Conservation (phyloP, 352 stramenopile genomes). For the Phytophthora quininea region DNA sequence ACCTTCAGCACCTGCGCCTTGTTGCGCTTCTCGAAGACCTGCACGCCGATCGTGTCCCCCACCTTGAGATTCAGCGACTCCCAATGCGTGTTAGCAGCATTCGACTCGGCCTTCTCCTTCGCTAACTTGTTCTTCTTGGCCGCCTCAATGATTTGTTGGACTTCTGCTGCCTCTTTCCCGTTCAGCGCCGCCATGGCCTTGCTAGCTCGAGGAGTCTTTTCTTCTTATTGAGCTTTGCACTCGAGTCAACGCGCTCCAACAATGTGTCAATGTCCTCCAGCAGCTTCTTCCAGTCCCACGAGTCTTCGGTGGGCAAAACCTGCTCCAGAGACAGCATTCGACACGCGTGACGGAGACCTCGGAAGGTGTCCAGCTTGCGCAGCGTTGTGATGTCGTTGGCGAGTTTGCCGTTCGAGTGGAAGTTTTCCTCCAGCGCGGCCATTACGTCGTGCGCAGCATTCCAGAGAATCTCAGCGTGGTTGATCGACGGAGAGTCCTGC, state of each 20-base stretch:
- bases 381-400: constrained; percentile 49
- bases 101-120: constrained; percentile 27
- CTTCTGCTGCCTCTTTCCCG: constrained; percentile 32
- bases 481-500: constrained; percentile 89
- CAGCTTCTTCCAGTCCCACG: constrained; percentile 83
- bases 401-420: constrained; percentile 60
- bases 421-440: constrained; percentile 81
- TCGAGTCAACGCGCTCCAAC: constrained; percentile 63
- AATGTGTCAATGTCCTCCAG: constrained; percentile 77
- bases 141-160: constrained; percentile 35
- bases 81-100: constrained; percentile 57
- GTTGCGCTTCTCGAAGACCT: constrained; percentile 81
- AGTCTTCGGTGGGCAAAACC: constrained; percentile 68
- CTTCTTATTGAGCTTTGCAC: constrained; percentile 44
- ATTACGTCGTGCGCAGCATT: constrained; percentile 92
- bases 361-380: constrained; percentile 71
- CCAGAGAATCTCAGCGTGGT: constrained; percentile 94
- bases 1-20: constrained; percentile 69
- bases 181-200: constrained; percentile 33
- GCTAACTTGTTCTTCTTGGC: constrained; percentile 31
- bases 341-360: constrained; percentile 64
- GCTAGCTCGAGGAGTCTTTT: constrained; percentile 28
- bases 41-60: constrained; percentile 71
- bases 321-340: constrained; percentile 74
- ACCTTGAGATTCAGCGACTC: constrained; percentile 63